These are phyloP conservation scores for Malassezia caprae DNA, from an alignment of 1,284 basidiomycete genomes.

Conservation along the genomic window DNA sequence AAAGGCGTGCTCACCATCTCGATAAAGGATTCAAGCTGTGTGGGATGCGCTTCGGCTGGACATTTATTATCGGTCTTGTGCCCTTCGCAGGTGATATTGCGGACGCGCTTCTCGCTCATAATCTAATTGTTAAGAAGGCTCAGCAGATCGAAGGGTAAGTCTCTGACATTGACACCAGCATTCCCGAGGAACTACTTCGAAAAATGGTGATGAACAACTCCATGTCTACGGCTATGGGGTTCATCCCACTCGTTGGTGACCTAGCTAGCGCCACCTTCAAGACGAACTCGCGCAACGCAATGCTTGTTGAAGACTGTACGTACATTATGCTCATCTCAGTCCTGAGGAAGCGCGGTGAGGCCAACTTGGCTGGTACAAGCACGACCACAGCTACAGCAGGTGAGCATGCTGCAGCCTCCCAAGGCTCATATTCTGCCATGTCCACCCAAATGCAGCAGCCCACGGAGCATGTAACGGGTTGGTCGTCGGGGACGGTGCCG, in stretches of 20 bases:
- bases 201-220: constrained; percentile 66
- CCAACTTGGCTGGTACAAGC: neutral
- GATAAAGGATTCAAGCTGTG: constrained; percentile 79
- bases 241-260: constrained; percentile 71
- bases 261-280: constrained; percentile 65
- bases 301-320: constrained; percentile 34
- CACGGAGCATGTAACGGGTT: neutral
- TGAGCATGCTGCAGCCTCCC: neutral
- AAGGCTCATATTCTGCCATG: neutral
- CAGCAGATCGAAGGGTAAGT: constrained; percentile 55
- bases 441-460: neutral
- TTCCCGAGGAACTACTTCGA: constrained; percentile 32
- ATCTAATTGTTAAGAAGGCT: constrained; percentile 67
- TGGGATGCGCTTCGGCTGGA: constrained; percentile 77
- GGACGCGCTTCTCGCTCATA: constrained; percentile 62
- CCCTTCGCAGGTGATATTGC: constrained; percentile 63
- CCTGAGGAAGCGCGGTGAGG: constrained; percentile 2
- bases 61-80: constrained; percentile 56
- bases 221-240: constrained; percentile 61
- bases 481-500: neutral
- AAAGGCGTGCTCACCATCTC: constrained; percentile 69
- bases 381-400: neutral
- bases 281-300: constrained; percentile 78
- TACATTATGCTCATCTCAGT: neutral
- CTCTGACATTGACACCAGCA: neutral